Conservation (phyloP, 192 early-diverging fungal genomes). For the Entomortierella beljakovae region DNA sequence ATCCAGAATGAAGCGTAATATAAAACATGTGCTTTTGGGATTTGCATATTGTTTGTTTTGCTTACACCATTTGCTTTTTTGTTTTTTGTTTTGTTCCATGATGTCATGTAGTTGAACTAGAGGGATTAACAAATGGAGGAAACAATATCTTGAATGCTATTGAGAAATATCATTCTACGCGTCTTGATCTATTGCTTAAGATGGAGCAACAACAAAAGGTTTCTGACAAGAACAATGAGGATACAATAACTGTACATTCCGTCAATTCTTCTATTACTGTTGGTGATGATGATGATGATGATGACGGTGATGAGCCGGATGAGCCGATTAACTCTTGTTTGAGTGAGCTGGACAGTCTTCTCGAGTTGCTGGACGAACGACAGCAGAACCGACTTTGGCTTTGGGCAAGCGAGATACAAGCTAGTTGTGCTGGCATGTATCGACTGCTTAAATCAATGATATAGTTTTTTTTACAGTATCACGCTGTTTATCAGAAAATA, state of each 20-base stretch:
- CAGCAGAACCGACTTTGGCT: background rate
- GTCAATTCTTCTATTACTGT: too few species aligned
- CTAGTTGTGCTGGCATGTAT: constrained; percentile 1
- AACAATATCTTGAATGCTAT: constrained; percentile 11
- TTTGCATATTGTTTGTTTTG: too few species aligned
- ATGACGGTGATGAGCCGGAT: too few species aligned
- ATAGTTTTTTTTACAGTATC: too few species aligned
- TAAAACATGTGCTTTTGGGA: background rate
- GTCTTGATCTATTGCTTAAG: constrained; percentile 3
- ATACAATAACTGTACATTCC: background rate
- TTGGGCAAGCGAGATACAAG: background rate
- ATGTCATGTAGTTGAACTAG: constrained; percentile 2
- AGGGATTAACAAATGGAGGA: background rate
- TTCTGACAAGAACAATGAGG: background rate
- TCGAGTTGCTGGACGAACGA: background rate
- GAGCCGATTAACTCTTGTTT: background rate
- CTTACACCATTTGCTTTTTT: too few species aligned
- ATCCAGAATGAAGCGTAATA: background rate
- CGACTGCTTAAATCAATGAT: background rate
- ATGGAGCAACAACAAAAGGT: background rate
- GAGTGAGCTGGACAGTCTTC: background rate
- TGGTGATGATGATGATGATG: too few species aligned
- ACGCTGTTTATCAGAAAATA: too few species aligned
- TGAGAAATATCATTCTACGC: background rate
- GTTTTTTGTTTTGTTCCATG: too few species aligned